Evolutionary conservation across 1,139 yeast species (phyloP).

Genomic region (Blastobotrys ciferrii): DNA sequence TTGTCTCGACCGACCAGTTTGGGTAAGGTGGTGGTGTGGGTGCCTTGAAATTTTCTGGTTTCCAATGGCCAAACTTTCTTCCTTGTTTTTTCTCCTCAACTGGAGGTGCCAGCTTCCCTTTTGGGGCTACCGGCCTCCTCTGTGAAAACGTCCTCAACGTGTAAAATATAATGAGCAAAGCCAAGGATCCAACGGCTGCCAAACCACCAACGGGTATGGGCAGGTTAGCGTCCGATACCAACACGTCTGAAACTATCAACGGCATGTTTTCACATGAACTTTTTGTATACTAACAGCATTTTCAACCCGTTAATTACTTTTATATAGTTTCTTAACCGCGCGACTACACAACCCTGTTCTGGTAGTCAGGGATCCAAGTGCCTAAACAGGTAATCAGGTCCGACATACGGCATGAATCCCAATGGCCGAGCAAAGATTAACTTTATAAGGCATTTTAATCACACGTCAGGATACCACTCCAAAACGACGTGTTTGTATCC

Average conservation of each 20-base stretch:
- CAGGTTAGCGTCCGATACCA: not conserved
- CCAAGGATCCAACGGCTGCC: constrained; percentile 2
- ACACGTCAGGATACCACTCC: not conserved
- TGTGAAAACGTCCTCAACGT: not conserved
- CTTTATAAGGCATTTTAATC: not conserved
- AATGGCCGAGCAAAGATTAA: not conserved
- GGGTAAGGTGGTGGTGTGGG: constrained; percentile 50
- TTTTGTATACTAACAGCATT: not conserved
- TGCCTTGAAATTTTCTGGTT: constrained; percentile 49
- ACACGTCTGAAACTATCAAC: not conserved
- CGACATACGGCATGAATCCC: not conserved
- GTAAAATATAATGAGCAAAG: not conserved
- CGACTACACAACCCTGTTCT: not conserved
- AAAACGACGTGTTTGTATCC: too few relatives aligned
- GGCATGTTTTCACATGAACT: not conserved
- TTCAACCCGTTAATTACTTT: not conserved
- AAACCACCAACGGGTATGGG: not conserved
- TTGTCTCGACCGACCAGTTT: constrained; percentile 50
- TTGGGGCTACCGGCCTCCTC: not conserved
- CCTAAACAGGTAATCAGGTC: constrained; percentile 5
- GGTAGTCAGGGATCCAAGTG: not conserved
- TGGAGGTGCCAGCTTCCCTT: constrained; percentile 2
- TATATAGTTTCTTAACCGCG: not conserved
- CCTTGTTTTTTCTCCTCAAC: constrained; percentile 6
- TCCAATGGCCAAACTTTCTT: constrained; percentile 49